phyloP scores from a whole-genome alignment of 148 eudicot species.

The Fagopyrum esculentum region DNA sequence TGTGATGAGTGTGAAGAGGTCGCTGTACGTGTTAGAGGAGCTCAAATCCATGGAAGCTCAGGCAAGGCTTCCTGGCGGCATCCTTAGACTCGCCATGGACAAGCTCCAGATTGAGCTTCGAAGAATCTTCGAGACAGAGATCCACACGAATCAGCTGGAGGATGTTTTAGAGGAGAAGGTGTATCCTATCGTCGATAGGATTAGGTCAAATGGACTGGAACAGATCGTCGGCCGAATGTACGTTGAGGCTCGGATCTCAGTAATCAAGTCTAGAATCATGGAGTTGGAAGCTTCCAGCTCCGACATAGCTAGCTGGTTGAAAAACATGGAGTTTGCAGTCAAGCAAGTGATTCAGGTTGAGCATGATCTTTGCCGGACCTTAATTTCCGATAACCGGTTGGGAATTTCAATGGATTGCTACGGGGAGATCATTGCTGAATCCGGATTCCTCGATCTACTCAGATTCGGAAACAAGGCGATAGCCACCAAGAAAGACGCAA shows the following conservation, averaged over 20 bases:
- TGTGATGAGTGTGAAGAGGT: conserved; percentile 30
- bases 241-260: conserved; percentile 44
- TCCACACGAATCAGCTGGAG: conserved; percentile 16
- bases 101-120: conserved; percentile 44
- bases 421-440: conserved; percentile 36
- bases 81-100: conserved; percentile 35
- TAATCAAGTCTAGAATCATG: neutral
- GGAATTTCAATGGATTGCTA: conserved; percentile 38
- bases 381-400: conserved; percentile 29
- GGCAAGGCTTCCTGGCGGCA: conserved; percentile 36
- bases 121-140: conserved; percentile 19
- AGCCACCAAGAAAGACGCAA: conserved; percentile 70
- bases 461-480: conserved; percentile 51
- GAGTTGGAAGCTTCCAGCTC: too few species aligned
- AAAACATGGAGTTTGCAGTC: conserved; percentile 52
- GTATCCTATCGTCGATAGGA: conserved; percentile 32
- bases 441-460: conserved; percentile 50
- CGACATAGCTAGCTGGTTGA: conserved; percentile 43
- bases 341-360: conserved; percentile 50
- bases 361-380: conserved; percentile 35
- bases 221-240: conserved; percentile 43
- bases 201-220: conserved; percentile 33
- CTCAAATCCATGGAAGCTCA: conserved; percentile 35
- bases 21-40: conserved; percentile 39
- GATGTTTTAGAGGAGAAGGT: neutral